Evolutionary conservation across 2,329 filamentous ascomycete species (phyloP).

Genomic region (Lachnellula willkommii): DNA sequence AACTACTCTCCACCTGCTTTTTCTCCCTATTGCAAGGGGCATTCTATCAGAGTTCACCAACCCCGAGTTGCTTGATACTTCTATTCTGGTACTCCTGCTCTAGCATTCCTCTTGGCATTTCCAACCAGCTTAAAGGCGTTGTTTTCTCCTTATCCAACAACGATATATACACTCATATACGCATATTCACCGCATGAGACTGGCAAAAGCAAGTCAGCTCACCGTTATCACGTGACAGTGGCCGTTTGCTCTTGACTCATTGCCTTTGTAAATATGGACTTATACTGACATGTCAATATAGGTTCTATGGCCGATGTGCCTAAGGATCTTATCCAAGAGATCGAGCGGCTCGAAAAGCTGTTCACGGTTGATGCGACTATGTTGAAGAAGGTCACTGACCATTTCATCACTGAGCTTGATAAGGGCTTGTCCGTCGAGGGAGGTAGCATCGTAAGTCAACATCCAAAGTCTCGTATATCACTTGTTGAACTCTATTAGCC

Average conservation of each 20-base stretch:
- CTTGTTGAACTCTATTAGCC: conserved; percentile 51
- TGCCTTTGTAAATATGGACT: not conserved
- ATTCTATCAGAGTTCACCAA: no score
- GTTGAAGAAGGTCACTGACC: conserved; percentile 83
- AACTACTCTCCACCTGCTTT: no score
- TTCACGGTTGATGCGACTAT: conserved; percentile 75
- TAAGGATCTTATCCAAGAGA: conserved; percentile 73
- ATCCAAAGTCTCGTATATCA: not conserved
- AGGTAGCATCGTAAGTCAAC: conserved; percentile 74
- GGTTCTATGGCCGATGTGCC: conserved; percentile 90
- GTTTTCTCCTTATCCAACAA: not conserved
- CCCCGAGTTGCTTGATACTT: no score
- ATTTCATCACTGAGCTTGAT: conserved; percentile 82
- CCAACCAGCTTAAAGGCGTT: not conserved
- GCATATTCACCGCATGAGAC: conserved; percentile 12
- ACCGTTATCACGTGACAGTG: conserved; percentile 21
- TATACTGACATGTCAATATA: conserved; percentile 35
- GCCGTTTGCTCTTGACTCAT: not conserved
- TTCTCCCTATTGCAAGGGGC: no score
- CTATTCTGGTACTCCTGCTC: not conserved
- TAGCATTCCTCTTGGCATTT: not conserved
- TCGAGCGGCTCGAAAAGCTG: conserved; percentile 74
- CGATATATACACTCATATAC: not conserved
- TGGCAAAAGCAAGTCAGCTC: conserved; percentile 20
- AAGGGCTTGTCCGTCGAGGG: conserved; percentile 85